These are phyloP conservation scores for Collybia sordida DNA, from an alignment of 768 basidiomycete species.

Conservation along the genomic window DNA sequence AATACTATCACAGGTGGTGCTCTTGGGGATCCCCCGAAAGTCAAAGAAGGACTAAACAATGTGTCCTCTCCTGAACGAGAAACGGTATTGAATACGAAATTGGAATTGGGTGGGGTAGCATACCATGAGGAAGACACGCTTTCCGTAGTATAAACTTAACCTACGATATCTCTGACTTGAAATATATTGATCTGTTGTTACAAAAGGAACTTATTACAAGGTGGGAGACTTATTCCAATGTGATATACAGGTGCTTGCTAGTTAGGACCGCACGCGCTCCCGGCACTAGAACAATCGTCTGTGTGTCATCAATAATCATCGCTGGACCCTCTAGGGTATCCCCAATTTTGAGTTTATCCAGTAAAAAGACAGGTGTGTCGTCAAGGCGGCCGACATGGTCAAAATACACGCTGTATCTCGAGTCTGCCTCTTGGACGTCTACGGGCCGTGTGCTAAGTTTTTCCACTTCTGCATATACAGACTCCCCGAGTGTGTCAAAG, in stretches of 20 bases:
- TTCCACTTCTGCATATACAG: slow-evolving; percentile 75
- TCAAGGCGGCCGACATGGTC: slow-evolving; percentile 74
- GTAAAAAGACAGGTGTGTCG: slow-evolving; percentile 77
- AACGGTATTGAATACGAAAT: too few species aligned
- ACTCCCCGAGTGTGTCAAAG: slow-evolving; percentile 75
- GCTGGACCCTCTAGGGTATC: slow-evolving; percentile 82
- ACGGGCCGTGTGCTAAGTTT: slow-evolving; percentile 42
- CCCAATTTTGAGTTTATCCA: slow-evolving; percentile 66
- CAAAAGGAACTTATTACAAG: not conserved
- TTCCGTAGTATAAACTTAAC: not conserved
- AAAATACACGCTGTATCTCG: slow-evolving; percentile 74
- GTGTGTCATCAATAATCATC: slow-evolving; percentile 93
- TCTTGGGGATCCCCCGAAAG: too few species aligned
- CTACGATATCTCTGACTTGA: not conserved
- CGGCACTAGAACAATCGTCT: slow-evolving; percentile 89
- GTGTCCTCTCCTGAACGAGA: too few species aligned
- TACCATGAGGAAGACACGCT: too few species aligned
- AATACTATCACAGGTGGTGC: too few species aligned
- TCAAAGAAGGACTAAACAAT: too few species aligned
- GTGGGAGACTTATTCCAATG: slow-evolving; percentile 27
- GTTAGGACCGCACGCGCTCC: slow-evolving; percentile 65
- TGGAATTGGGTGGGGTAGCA: too few species aligned
- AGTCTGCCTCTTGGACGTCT: slow-evolving; percentile 44
- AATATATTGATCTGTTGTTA: not conserved
- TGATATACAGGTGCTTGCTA: slow-evolving; percentile 66